A percentile compares a stretch with the other conserved stretches of the same genome.
Conservation (phyloP, 2,329 filamentous ascomycete species). For the Aspergillus costaricaensis region DNA sequence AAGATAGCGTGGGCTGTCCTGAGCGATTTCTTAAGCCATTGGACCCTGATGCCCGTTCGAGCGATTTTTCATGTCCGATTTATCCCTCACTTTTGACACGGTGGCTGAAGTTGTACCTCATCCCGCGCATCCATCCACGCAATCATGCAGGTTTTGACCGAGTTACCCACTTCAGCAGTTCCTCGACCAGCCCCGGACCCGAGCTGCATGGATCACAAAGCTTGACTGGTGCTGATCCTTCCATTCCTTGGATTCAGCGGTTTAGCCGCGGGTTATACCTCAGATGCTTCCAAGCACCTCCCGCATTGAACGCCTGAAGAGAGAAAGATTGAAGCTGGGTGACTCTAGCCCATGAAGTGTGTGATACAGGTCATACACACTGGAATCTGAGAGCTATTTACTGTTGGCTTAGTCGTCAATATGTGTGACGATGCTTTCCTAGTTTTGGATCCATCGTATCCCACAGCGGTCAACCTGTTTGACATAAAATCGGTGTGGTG, state of each 20-base stretch:
- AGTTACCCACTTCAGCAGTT: constrained; percentile 11
- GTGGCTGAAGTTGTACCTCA: constrained; percentile 1
- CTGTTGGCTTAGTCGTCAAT: neutral
- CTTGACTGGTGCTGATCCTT: constrained; percentile 14
- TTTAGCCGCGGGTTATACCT: neutral
- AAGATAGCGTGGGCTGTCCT: neutral
- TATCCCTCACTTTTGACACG: neutral
- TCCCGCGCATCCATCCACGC: constrained; percentile 3
- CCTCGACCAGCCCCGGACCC: constrained; percentile 12
- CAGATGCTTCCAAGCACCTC: neutral
- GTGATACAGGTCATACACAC: neutral
- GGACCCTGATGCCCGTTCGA: neutral
- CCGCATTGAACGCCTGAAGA: neutral
- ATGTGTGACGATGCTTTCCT: too few relatives aligned
- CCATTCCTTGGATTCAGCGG: constrained; percentile 1
- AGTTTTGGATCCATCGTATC: too few relatives aligned
- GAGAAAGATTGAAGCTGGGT: neutral
- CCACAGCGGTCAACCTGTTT: too few relatives aligned
- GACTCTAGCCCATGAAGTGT: neutral
- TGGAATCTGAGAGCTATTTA: neutral
- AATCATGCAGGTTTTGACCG: constrained; percentile 6
- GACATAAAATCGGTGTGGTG: neutral
- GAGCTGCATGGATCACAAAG: constrained; percentile 16
- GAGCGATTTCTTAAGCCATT: neutral
- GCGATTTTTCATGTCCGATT: neutral